Conservation (phyloP, 2,329 filamentous ascomycete species). For the Pseudocercospora cruenta region DNA sequence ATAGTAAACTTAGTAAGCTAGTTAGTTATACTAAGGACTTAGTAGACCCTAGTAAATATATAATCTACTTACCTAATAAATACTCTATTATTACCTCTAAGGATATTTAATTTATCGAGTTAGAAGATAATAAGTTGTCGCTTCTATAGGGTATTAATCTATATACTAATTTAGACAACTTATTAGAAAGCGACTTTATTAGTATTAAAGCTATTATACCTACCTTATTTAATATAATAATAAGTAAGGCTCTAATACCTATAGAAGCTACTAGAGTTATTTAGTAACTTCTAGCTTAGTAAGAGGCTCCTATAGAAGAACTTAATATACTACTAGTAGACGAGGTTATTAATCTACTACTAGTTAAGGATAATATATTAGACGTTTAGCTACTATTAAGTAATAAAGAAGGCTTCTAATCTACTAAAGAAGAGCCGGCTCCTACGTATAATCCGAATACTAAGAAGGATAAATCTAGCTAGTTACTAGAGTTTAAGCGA, state of each 20-base stretch:
- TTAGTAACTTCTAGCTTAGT: not conserved
- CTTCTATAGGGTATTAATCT: not conserved
- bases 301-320: not conserved
- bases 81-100: not conserved
- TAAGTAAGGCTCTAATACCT: not conserved
- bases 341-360: not conserved
- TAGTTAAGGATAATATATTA: not conserved
- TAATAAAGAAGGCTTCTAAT: not conserved
- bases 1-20: not conserved
- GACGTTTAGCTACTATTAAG: not conserved
- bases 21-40: no score
- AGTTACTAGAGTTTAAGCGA: not conserved
- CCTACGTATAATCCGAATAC: not conserved
- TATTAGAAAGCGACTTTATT: not conserved
- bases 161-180: not conserved
- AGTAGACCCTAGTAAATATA: no score
- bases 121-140: not conserved
- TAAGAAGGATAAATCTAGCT: not conserved
- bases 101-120: not conserved
- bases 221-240: not conserved
- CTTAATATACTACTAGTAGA: not conserved
- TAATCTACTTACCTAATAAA: not conserved
- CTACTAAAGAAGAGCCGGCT: not conserved
- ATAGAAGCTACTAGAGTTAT: no score
- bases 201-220: not conserved